phyloP scores from a whole-genome alignment of 2,329 filamentous ascomycete genomes.

The Aspergillus sp. region DNA sequence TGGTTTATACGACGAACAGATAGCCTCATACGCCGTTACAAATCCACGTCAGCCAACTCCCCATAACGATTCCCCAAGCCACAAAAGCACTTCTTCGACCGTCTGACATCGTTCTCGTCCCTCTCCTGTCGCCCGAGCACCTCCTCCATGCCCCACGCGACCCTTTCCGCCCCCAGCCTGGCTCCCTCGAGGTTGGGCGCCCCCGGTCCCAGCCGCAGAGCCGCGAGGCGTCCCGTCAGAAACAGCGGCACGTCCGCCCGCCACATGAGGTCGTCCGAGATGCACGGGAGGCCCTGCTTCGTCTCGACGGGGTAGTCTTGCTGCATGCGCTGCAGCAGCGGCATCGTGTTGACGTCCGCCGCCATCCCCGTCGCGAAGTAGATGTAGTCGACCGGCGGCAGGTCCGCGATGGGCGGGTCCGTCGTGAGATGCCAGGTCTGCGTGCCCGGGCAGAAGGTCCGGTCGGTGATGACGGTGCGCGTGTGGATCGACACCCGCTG shows the following conservation, averaged over 20 bases:
- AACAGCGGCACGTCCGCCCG: constrained; percentile 70
- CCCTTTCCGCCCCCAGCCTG: constrained; percentile 68
- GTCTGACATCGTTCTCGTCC: constrained; percentile 20
- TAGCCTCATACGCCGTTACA: no score
- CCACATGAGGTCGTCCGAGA: constrained; percentile 78
- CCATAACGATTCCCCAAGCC: constrained; percentile 42
- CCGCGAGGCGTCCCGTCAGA: constrained; percentile 66
- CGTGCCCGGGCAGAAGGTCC: constrained; percentile 48
- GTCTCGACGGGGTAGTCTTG: constrained; percentile 60
- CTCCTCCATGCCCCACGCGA: constrained; percentile 69
- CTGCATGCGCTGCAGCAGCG: constrained; percentile 61
- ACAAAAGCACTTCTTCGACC: constrained; percentile 36
- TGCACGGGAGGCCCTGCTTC: constrained; percentile 66
- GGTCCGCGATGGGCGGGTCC: constrained; percentile 49
- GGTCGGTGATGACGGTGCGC: constrained; percentile 55
- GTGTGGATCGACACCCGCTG: constrained; percentile 57
- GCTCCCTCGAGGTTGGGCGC: constrained; percentile 74
- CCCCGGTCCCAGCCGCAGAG: constrained; percentile 67
- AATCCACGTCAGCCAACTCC: constrained; percentile 23
- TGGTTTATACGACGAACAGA: neutral
- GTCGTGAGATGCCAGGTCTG: constrained; percentile 56
- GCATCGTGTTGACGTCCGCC: constrained; percentile 60
- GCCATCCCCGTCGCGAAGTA: constrained; percentile 74
- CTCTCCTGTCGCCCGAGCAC: constrained; percentile 39
- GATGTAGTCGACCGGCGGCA: constrained; percentile 63